phyloP scores from a whole-genome alignment of 768 basidiomycete species.

The Chalciporus pseudorubinellus region DNA sequence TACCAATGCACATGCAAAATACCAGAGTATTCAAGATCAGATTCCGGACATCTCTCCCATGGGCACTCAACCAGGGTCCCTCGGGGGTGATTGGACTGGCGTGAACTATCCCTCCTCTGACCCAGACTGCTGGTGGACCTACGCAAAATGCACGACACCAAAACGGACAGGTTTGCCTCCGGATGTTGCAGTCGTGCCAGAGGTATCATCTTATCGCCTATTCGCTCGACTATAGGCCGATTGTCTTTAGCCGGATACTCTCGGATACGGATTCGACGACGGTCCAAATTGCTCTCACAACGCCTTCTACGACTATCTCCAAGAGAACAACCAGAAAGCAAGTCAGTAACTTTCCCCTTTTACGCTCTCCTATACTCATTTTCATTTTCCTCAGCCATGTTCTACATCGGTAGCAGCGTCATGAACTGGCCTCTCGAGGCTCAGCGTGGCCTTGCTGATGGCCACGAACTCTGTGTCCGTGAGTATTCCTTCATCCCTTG shows the following conservation, averaged over 20 bases:
- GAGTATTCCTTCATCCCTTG: slow-evolving; percentile 29
- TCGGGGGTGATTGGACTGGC: too few species aligned
- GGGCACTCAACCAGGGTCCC: slow-evolving; percentile 22
- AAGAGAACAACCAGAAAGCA: too few species aligned
- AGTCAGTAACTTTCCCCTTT: slow-evolving; percentile 37
- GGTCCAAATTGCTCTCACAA: slow-evolving; percentile 67
- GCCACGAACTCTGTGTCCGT: slow-evolving; percentile 62
- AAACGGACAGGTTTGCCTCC: slow-evolving; percentile 42
- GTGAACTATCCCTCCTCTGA: slow-evolving; percentile 39
- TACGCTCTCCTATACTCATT: slow-evolving; percentile 42
- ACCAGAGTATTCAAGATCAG: slow-evolving; percentile 38
- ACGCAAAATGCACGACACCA: slow-evolving; percentile 43
- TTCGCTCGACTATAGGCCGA: too few species aligned
- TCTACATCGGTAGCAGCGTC: slow-evolving; percentile 60
- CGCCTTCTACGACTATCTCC: slow-evolving; percentile 55
- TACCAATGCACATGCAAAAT: slow-evolving; percentile 40
- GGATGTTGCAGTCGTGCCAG: slow-evolving; percentile 47
- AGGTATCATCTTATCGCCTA: slow-evolving; percentile 27
- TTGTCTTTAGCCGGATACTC: slow-evolving; percentile 40
- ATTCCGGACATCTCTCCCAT: slow-evolving; percentile 51
- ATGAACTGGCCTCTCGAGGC: slow-evolving; percentile 56
- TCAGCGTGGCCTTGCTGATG: slow-evolving; percentile 50
- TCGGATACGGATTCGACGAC: slow-evolving; percentile 66
- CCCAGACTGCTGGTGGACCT: slow-evolving; percentile 48
- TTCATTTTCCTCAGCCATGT: too few species aligned